Base-by-base conservation (phyloP, 1,284 basidiomycete species). In the Ustilago trichophora region DNA sequence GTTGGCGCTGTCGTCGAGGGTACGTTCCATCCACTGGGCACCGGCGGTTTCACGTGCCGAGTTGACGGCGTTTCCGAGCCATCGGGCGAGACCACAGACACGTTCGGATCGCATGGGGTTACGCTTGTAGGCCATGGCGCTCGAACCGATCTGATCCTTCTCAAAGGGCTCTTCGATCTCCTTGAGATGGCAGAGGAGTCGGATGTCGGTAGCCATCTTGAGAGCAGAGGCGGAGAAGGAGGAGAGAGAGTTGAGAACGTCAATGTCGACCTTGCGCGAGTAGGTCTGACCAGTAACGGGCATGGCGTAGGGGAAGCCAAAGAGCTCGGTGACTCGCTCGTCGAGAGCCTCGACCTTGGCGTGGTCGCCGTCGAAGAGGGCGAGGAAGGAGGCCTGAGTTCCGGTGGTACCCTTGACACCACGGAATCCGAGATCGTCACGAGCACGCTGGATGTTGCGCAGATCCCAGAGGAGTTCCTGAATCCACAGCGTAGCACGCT, bases 161-260 rank as follows among this genome's bases (percentile, higher is more conserved):
- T 99, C 96, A 82, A 98, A 98, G 0, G 96, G 96, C 82, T 99
- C 96, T 83, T 99, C 96, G 41, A 99, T 86, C 87, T 98, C 96
- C 86, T 99, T 80, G 11, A 80, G 57, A 57, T 80, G 75, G 58
- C 79, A 80, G 22, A 80, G 60, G 11, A 80, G 71, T 25, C 79
- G 98, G 63, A 98, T 89, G 82, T 98, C 96, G 2, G 95, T 98
- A 0, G 91, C 94, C 75, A 99, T 92, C 84, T 99, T 98, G 84
- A 98, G 93, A 0, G 95, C 94, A 4, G 94, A 95, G 1, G 93
- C 93, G 26, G 93, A 93, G 56, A 99, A 87, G 15, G 90, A 92
- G 7, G 93, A 90, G 33, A 98, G 86, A 2, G 93, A 90, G 0
- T 89, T 88, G 42, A 98, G 86, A 24, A 94, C 92, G 80, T 99